A percentile compares a stretch with the other conserved stretches of the same genome.
Evolutionary conservation across 1,139 yeast species (phyloP).

Genomic region (Geotrichum europaeum): DNA sequence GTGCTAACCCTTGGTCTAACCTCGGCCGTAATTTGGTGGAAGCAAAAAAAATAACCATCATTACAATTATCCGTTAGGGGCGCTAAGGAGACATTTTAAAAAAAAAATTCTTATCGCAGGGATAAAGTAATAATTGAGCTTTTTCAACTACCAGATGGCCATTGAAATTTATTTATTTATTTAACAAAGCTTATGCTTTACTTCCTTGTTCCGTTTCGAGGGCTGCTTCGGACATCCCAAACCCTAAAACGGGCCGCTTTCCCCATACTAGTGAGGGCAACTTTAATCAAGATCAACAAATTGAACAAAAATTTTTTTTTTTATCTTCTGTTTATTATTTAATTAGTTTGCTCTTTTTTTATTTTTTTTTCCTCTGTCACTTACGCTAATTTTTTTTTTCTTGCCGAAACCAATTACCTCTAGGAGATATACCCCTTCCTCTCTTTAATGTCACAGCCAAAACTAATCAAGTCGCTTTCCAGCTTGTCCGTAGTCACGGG

Average conservation of each 20-base stretch:
- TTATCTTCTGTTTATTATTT: background rate
- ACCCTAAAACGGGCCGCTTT: background rate
- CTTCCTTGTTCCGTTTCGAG: too few relatives aligned
- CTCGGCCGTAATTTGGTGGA: too few relatives aligned
- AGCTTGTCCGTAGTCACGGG: slow-evolving; percentile 56
- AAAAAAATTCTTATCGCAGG: too few relatives aligned
- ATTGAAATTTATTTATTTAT: too few relatives aligned
- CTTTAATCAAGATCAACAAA: background rate
- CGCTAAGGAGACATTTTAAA: too few relatives aligned
- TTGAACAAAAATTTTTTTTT: background rate
- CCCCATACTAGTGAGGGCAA: background rate
- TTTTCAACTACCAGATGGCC: too few relatives aligned
- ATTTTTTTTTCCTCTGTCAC: background rate
- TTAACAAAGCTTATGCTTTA: too few relatives aligned
- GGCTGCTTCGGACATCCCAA: background rate
- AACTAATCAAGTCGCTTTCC: slow-evolving; percentile 31
- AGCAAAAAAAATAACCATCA: too few relatives aligned
- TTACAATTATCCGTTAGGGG: too few relatives aligned
- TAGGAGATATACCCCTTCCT: background rate
- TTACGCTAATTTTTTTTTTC: background rate
- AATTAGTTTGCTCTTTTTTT: background rate
- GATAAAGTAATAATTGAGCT: too few relatives aligned
- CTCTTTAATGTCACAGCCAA: slow-evolving; percentile 7
- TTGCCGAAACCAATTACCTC: background rate
- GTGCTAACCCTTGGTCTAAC: too few relatives aligned